These are phyloP conservation scores for Leccinum ponderosum DNA, from an alignment of 1,284 basidiomycete genomes.

Conservation along the genomic window DNA sequence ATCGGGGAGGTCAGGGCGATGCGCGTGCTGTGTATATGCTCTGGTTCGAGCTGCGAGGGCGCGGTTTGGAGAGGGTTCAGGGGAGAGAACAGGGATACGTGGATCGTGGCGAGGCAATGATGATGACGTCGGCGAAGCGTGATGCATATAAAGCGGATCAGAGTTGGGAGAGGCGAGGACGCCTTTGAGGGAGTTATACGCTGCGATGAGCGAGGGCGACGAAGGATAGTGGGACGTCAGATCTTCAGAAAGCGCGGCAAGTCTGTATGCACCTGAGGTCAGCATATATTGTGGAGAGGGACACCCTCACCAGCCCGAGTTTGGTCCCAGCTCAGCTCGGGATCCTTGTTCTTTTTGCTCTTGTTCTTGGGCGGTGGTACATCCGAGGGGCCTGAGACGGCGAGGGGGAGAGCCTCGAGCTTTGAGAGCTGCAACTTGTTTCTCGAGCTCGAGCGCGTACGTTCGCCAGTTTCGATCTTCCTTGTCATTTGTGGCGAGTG, in stretches of 20 bases:
- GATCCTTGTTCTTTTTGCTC: constrained; percentile 25
- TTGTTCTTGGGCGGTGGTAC: constrained; percentile 28
- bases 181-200: too few relatives aligned
- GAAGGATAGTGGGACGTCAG: constrained; percentile 12
- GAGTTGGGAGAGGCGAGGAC: not conserved
- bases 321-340: constrained; percentile 25
- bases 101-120: constrained; percentile 18
- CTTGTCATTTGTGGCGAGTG: constrained; percentile 3
- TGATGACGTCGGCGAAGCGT: constrained; percentile 20
- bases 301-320: constrained; percentile 14
- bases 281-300: not conserved
- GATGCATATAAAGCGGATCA: constrained; percentile 11
- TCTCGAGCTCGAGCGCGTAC: constrained; percentile 32
- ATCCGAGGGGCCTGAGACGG: constrained; percentile 9
- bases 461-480: constrained; percentile 20
- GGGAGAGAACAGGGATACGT: constrained; percentile 25
- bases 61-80: not conserved
- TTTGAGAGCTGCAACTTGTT: constrained; percentile 22
- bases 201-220: too few relatives aligned
- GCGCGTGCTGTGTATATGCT: constrained; percentile 18
- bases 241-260: constrained; percentile 14
- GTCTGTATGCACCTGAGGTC: constrained; percentile 11
- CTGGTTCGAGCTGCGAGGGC: constrained; percentile 2
- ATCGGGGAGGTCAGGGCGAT: constrained; percentile 13
- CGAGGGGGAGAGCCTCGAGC: constrained; percentile 11